Percentiles rank a stretch among this genome's conserved stretches.
Evolutionary conservation across 768 basidiomycete genomes (phyloP).

Genomic region (Auriculariales sp.): DNA sequence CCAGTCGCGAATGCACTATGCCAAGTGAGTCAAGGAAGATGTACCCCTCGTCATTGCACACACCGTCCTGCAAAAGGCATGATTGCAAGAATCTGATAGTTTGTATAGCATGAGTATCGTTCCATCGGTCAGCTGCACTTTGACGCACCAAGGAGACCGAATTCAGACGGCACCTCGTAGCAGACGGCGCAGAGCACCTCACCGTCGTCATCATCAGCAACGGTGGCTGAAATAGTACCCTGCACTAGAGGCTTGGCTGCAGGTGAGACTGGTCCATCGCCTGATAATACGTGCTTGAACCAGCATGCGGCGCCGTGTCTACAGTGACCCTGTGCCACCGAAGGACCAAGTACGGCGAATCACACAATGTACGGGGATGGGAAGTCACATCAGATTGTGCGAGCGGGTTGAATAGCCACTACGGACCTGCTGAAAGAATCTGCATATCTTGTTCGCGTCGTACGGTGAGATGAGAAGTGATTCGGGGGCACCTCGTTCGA

Average conservation of each 20-base stretch:
- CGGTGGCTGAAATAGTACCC: no score
- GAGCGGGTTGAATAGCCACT: no score
- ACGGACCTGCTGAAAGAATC: constrained; percentile 44
- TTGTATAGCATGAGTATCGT: background rate
- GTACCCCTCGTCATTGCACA: constrained; percentile 9
- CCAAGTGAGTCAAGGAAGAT: constrained; percentile 3
- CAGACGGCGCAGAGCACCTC: constrained; percentile 56
- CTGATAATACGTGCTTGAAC: constrained; percentile 44
- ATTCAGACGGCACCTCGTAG: constrained; percentile 54
- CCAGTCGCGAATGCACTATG: constrained; percentile 69
- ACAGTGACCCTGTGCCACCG: constrained; percentile 41
- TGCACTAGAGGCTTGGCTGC: constrained; percentile 9
- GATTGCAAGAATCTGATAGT: constrained; percentile 35
- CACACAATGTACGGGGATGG: background rate
- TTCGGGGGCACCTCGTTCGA: no score
- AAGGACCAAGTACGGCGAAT: background rate
- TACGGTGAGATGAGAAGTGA: constrained; percentile 35
- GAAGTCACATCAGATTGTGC: background rate
- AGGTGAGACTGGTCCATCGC: constrained; percentile 3
- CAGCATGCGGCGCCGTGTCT: constrained; percentile 56
- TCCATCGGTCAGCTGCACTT: background rate
- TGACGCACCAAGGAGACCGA: constrained; percentile 48
- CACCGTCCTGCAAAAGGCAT: constrained; percentile 64
- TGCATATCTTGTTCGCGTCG: constrained; percentile 58
- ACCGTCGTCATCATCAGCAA: constrained; percentile 20